Evolutionary conservation across 805 yeast species (phyloP).

Genomic region (Zygosaccharomyces bisporus): DNA sequence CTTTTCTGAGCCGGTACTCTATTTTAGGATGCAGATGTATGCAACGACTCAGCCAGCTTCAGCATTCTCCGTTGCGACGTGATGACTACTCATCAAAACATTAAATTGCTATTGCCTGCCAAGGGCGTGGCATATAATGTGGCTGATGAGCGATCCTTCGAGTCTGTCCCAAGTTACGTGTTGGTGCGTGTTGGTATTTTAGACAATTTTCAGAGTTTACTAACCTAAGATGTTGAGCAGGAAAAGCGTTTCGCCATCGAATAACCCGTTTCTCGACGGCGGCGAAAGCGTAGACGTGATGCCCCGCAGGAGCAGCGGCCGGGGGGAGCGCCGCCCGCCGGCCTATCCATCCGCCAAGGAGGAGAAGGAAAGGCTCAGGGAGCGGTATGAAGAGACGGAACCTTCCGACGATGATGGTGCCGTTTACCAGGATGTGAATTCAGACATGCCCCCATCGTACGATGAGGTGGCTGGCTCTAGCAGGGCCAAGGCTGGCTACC

Average conservation of each 20-base stretch:
- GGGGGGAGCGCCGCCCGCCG: constrained; percentile 8
- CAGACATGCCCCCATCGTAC: constrained; percentile 58
- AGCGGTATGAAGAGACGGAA: constrained; percentile 32
- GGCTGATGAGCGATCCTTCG: background rate
- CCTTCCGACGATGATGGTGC: constrained; percentile 17
- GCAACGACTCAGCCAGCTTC: background rate
- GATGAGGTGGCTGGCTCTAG: constrained; percentile 63
- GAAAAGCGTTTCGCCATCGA: constrained; percentile 21
- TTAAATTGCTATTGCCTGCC: constrained; percentile 1
- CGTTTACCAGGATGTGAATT: background rate
- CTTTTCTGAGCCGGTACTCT: constrained; percentile 1
- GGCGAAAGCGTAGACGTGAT: constrained; percentile 18
- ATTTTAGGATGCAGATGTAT: constrained; percentile 2
- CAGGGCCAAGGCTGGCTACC: constrained; percentile 43
- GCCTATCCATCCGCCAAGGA: constrained; percentile 38
- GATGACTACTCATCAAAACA: constrained; percentile 1
- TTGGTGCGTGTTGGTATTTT: constrained; percentile 1
- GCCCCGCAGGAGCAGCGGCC: background rate
- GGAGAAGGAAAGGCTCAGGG: constrained; percentile 33
- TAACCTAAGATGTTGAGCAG: constrained; percentile 11
- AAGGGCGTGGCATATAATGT: constrained; percentile 1
- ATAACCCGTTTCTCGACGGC: constrained; percentile 37
- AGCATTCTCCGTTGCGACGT: background rate
- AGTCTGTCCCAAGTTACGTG: too few relatives aligned
- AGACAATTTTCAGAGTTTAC: constrained; percentile 6